Evolutionary conservation across 345 rosid species (phyloP).

Genomic region (Lumnitzera littorea): DNA sequence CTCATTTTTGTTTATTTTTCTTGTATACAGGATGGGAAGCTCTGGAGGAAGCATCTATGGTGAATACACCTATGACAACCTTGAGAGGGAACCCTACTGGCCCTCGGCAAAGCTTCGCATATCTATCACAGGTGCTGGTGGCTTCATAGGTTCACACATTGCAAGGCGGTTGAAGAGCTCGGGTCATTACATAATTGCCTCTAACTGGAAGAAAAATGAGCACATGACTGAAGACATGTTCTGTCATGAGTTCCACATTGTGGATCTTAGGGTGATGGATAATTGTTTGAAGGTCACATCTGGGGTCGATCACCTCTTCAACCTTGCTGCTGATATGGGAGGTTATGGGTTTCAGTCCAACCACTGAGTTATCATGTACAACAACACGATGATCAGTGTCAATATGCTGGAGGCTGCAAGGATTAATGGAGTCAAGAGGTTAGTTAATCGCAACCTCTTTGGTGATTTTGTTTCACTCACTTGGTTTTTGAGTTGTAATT

Average conservation of each 20-base stretch:
- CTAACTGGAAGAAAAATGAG: conserved; percentile 90
- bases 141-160: conserved; percentile 97
- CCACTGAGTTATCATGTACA: conserved; percentile 96
- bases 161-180: conserved; percentile 82
- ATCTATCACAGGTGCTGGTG: conserved; percentile 95
- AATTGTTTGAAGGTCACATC: conserved; percentile 67
- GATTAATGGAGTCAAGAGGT: conserved; percentile 89
- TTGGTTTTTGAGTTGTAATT: no score
- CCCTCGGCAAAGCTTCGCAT: conserved; percentile 75
- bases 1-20: no score
- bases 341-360: conserved; percentile 98
- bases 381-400: conserved; percentile 98
- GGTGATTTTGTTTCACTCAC: neutral
- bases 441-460: conserved; percentile 6
- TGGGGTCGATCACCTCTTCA: conserved; percentile 70
- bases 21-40: conserved; percentile 58
- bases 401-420: conserved; percentile 96
- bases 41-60: conserved; percentile 62
- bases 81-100: conserved; percentile 93
- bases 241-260: conserved; percentile 75
- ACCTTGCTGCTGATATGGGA: conserved; percentile 99
- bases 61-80: conserved; percentile 70
- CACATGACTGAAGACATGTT: conserved; percentile 83
- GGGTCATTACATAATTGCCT: conserved; percentile 87
- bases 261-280: conserved; percentile 82